Evolutionary conservation across 1,139 yeast genomes (phyloP).

Genomic region (Wickerhamomyces sp.): DNA sequence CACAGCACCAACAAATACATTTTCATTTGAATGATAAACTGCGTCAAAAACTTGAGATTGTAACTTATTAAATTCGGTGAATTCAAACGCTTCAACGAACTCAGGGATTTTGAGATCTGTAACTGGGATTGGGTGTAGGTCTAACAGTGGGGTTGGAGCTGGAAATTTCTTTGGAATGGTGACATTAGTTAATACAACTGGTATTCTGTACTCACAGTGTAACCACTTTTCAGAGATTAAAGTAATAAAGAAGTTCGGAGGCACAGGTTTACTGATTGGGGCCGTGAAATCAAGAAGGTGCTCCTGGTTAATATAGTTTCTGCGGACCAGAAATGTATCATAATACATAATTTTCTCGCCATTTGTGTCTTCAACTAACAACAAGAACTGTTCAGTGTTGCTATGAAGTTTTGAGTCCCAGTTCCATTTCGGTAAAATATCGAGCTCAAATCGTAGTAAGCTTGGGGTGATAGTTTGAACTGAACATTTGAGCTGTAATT

Average conservation of each 20-base stretch:
- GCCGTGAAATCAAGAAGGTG: constrained; percentile 65
- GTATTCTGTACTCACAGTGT: constrained; percentile 62
- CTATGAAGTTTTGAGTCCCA: constrained; percentile 73
- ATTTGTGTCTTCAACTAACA: constrained; percentile 79
- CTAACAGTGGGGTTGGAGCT: constrained; percentile 52
- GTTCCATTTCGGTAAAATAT: constrained; percentile 64
- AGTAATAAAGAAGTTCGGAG: constrained; percentile 74
- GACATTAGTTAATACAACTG: constrained; percentile 54
- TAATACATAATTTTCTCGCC: constrained; percentile 67
- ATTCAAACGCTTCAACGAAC: constrained; percentile 40
- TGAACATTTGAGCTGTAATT: constrained; percentile 49
- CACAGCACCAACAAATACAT: constrained; percentile 62
- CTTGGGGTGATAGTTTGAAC: constrained; percentile 77
- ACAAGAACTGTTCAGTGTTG: constrained; percentile 55
- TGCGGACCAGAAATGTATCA: constrained; percentile 52
- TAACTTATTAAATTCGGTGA: constrained; percentile 56
- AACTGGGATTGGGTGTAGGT: constrained; percentile 45
- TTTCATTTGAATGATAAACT: constrained; percentile 55
- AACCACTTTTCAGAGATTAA: constrained; percentile 83
- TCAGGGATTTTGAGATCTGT: constrained; percentile 44
- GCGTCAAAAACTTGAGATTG: constrained; percentile 69
- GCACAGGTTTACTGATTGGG: constrained; percentile 46
- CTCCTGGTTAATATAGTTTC: constrained; percentile 44
- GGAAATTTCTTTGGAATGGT: constrained; percentile 68
- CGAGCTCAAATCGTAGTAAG: constrained; percentile 60